These are phyloP conservation scores for Maudiozyma humilis DNA, from an alignment of 1,139 yeast species.

Conservation along the genomic window DNA sequence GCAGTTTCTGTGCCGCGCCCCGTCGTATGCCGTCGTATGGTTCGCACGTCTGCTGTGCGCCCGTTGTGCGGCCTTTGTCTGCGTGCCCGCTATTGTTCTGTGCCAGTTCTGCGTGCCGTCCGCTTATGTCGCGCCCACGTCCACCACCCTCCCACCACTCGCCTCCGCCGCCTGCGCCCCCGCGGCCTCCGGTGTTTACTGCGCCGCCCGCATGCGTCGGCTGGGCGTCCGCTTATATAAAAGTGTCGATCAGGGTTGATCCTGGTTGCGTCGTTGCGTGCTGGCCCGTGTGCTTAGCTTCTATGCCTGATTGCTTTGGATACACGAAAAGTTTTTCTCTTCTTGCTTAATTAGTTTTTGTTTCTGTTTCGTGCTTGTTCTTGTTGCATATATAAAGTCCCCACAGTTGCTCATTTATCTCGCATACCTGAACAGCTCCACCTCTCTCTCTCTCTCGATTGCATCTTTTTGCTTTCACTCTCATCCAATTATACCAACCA, in stretches of 20 bases:
- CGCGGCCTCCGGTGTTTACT: too few relatives aligned
- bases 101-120: background rate
- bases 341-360: background rate
- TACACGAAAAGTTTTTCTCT: background rate
- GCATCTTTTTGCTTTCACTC: background rate
- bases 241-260: background rate
- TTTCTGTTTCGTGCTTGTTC: background rate
- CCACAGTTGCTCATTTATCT: background rate
- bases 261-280: background rate
- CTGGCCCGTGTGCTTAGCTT: too few relatives aligned
- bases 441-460: background rate
- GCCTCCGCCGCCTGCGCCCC: background rate
- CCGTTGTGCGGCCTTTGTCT: too few relatives aligned
- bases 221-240: background rate
- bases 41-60: too few relatives aligned
- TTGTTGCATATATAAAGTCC: background rate
- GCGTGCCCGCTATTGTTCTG: too few relatives aligned
- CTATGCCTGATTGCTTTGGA: background rate
- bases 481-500: slow-evolving; percentile 7
- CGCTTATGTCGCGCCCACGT: background rate
- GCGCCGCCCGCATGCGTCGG: background rate
- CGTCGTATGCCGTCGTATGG: background rate
- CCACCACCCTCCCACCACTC: too few relatives aligned
- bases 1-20: background rate
- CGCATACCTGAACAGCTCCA: background rate